Conservation (phyloP, 495 filamentous ascomycete species). For the Apodospora peruviana region DNA sequence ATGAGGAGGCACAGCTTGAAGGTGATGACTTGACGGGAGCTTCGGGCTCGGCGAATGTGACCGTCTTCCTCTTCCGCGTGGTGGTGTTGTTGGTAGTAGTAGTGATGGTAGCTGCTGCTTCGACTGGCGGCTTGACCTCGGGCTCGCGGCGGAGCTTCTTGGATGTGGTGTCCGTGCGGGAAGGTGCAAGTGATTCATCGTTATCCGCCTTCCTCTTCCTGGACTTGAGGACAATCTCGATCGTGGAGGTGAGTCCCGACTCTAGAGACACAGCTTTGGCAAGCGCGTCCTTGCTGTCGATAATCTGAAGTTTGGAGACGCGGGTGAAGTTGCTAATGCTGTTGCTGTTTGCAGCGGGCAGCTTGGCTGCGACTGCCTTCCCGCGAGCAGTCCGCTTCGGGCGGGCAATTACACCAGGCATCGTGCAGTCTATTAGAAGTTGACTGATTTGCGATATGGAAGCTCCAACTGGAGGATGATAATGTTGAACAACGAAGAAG, state of each 20-base stretch:
- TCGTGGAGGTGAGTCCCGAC: conserved; percentile 16
- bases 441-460: neutral
- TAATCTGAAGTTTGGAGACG: conserved; percentile 31
- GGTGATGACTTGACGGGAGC: conserved; percentile 2
- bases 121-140: conserved; percentile 4
- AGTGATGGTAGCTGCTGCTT: conserved; percentile 6
- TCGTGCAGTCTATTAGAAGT: conserved; percentile 8
- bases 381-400: conserved; percentile 19
- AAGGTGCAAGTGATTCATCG: conserved; percentile 10
- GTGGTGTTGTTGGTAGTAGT: too few species aligned
- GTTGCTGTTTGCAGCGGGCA: conserved; percentile 3
- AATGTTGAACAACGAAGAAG: neutral
- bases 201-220: conserved; percentile 23
- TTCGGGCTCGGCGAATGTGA: conserved; percentile 20
- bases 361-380: conserved; percentile 16
- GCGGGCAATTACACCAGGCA: conserved; percentile 26
- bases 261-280: conserved; percentile 12
- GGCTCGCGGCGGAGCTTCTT: conserved; percentile 22
- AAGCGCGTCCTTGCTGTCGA: conserved; percentile 26
- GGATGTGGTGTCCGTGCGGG: conserved; percentile 6
- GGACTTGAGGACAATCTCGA: conserved; percentile 26
- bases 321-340: conserved; percentile 33
- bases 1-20: neutral
- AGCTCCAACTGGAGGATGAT: neutral
- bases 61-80: conserved; percentile 20